Evolutionary conservation across 257 asterid genomes (phyloP), one percentile per base, ranked within the genome.

Genomic region (Forsythia suspensa): DNA sequence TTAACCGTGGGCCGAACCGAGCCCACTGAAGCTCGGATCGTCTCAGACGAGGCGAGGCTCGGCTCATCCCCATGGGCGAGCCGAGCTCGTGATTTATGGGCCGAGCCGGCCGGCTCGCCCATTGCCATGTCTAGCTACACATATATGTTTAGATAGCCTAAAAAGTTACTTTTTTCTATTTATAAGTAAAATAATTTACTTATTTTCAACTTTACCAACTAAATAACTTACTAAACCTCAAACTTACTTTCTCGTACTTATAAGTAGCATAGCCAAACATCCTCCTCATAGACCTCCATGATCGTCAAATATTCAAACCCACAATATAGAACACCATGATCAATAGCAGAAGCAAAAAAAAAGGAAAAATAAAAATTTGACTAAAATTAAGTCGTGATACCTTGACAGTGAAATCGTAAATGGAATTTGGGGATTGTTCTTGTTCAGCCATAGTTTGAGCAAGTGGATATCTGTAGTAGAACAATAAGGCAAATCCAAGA

Each of bases 351-450:
- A 55, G 3, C 46, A 72, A 21, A 24, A 78, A 16, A 36, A 8
- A 34, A 6, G n/a, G 4, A 38, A 11, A 39, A 24, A 78, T 12
- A 36, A 8, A 34, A 6, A 6, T 41, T 71, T 15, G 40, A 46
- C 15, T 6, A 24, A 3, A 4, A 9, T 2, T 1, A 68, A 34
- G 24, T 6, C 34, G 39, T 1, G 15, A 18, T 79, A 90, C 97
- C 95, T 91, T 89, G 21, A 91, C 97, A 71, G 91, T 87, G 80
- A 90, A 87, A 9, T 90, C 94, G 83, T 85, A 85, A 73, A 93
- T 52, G 24, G 94, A 83, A 51, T 87, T 82, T 1, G 84, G 82
- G 16, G 80, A 16, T 21, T 65, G 85, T 36, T 78, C 77, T 42
- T 67, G 61, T 51, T 83, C 74, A 72, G 88, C 80, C 84, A 84